phyloP scores from a whole-genome alignment of 768 basidiomycete species.

The Rhizopogon salebrosus region DNA sequence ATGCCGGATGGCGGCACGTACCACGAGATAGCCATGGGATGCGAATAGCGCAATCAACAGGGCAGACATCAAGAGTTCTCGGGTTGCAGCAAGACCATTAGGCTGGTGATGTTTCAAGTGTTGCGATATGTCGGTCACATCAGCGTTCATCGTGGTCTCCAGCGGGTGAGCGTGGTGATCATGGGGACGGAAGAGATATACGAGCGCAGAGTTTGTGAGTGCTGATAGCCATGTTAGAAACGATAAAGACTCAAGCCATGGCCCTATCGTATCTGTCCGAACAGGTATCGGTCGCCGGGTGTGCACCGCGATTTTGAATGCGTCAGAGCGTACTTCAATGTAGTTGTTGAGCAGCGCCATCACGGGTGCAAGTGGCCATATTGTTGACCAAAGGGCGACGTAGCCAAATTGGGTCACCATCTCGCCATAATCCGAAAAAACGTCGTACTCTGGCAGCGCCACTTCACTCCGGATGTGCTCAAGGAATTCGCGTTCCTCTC shows the following conservation, averaged over 20 bases:
- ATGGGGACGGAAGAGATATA: conserved; percentile 78
- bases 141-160: not conserved
- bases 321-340: conserved; percentile 88
- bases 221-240: conserved; percentile 89
- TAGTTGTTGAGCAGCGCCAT: conserved; percentile 92
- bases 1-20: conserved; percentile 58
- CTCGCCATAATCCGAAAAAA: conserved; percentile 89
- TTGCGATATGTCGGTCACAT: conserved; percentile 1
- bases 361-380: conserved; percentile 89
- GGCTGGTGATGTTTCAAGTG: conserved; percentile 11
- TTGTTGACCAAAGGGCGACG: conserved; percentile 85
- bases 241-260: conserved; percentile 86
- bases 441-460: conserved; percentile 71
- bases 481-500: conserved; percentile 75
- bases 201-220: conserved; percentile 83
- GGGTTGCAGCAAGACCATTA: conserved; percentile 32
- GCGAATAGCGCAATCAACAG: conserved; percentile 72
- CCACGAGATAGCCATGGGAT: conserved; percentile 80
- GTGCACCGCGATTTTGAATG: conserved; percentile 90
- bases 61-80: conserved; percentile 55
- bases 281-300: conserved; percentile 77
- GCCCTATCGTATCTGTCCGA: conserved; percentile 89
- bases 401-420: conserved; percentile 97
- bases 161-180: conserved; percentile 9
- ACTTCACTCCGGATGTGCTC: conserved; percentile 74